Evolutionary conservation across 306 rosid species (phyloP), one percentile per base, ranked within the genome.

Genomic region (Morella rubra): DNA sequence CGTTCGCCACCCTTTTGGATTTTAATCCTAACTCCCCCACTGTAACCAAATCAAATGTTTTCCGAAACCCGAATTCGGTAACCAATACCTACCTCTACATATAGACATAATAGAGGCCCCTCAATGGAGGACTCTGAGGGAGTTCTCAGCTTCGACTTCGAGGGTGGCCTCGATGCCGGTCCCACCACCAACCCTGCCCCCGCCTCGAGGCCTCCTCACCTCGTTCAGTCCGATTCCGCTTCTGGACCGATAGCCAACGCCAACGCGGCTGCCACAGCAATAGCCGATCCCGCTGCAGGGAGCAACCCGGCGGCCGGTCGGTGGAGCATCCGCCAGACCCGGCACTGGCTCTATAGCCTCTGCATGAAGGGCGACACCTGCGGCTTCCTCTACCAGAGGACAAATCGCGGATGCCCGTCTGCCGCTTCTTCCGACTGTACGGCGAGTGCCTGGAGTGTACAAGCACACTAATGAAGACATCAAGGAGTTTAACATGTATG

Each of bases 301-400:
- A 87, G 77, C 16, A 82, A 87, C 69, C 46, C 54, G 12, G 24
- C 46, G 27, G 75, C 85, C 0, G 91, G 93, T 2, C 79, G 97
- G 66, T 79, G 97, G 81, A 95, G 99, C 87, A 92, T 89, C 81
- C 96, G 99, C 40, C 99, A 95, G 81, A 95, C 99, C 77, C 88
- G 99, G 44, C 99, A 95, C 86, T 95, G 99, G 99, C 92, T 95
- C 1, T 90, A 98, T 2, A 88, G 98, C 59, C 82, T 95, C 19
- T 95, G 99, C 65, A 95, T 95, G 99, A 95, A 95, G 76, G 99
- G 99, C 9, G 99, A 95, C 16, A 97, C 99, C 50, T 95, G 99
- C 76, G 99, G 99, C 62, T 95, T 95, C 82, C 85, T 95, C 71
- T 98, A 95, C 41, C 99, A 95, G 78, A 95, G 73, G 99, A 95